phyloP scores from a whole-genome alignment of 371 early-diverging fungal species.

The Fennellomyces sp. region DNA sequence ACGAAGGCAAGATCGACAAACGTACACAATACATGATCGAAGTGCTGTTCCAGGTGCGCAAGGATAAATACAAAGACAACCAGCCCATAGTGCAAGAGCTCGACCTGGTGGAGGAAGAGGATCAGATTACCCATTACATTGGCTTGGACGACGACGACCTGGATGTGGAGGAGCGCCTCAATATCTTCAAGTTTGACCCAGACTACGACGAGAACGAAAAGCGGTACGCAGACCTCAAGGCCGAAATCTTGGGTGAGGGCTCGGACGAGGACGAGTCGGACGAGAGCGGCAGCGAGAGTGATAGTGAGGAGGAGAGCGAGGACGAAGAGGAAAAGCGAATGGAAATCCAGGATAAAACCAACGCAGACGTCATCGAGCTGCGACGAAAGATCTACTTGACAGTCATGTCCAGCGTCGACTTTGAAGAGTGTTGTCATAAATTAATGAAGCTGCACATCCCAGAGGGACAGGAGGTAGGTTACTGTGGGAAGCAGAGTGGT shows the following conservation, averaged over 20 bases:
- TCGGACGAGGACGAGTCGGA: constrained; percentile 62
- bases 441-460: constrained; percentile 84
- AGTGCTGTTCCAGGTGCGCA: constrained; percentile 93
- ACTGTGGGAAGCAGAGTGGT: background rate
- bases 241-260: constrained; percentile 91
- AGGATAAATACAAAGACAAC: constrained; percentile 92
- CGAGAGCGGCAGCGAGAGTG: constrained; percentile 58
- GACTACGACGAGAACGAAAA: constrained; percentile 84
- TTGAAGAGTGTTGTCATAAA: constrained; percentile 97
- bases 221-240: constrained; percentile 79
- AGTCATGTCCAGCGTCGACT: constrained; percentile 94
- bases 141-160: constrained; percentile 88
- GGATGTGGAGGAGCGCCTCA: constrained; percentile 78
- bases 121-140: constrained; percentile 93
- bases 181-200: constrained; percentile 86
- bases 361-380: constrained; percentile 86
- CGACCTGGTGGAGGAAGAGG: constrained; percentile 95
- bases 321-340: constrained; percentile 52
- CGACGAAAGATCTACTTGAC: constrained; percentile 94
- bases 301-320: constrained; percentile 46
- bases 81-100: constrained; percentile 76
- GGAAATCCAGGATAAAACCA: constrained; percentile 89
- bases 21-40: constrained; percentile 98
- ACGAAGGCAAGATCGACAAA: constrained; percentile 93
- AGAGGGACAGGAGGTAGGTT: constrained; percentile 77